phyloP scores from a whole-genome alignment of 768 basidiomycete genomes.

The Saitozyma podzolica region DNA sequence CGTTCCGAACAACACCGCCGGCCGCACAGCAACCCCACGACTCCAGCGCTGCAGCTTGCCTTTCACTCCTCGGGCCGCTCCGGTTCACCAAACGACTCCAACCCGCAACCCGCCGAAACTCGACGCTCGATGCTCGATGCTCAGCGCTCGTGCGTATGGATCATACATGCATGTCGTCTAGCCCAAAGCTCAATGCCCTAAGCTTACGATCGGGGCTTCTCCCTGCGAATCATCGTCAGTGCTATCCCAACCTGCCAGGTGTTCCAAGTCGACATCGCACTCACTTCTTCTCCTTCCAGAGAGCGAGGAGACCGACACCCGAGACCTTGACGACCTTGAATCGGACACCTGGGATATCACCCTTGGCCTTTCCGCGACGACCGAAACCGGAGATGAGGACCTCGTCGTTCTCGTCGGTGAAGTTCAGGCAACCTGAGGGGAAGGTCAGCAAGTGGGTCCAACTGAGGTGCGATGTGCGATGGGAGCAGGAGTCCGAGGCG shows the following conservation, averaged over 20 bases:
- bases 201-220: constrained; percentile 47
- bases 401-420: constrained; percentile 98
- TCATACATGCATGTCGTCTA: constrained; percentile 7
- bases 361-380: constrained; percentile 99
- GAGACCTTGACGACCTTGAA: constrained; percentile 99
- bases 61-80: no score
- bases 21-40: no score
- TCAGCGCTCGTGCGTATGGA: background rate
- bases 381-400: constrained; percentile 99
- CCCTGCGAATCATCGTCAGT: constrained; percentile 26
- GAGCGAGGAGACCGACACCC: constrained; percentile 93
- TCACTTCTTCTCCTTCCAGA: constrained; percentile 98
- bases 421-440: constrained; percentile 51
- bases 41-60: no score
- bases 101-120: no score
- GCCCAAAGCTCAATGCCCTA: background rate
- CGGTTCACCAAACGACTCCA: no score
- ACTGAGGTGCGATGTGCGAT: no score
- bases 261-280: constrained; percentile 11
- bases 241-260: background rate
- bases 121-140: no score
- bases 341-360: constrained; percentile 98
- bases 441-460: constrained; percentile 52
- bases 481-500: no score
- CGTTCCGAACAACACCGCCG: no score